Percentiles rank a stretch among this genome's conserved stretches.
Conservation (phyloP, 306 rosid genomes). For the Quercus gilva region DNA sequence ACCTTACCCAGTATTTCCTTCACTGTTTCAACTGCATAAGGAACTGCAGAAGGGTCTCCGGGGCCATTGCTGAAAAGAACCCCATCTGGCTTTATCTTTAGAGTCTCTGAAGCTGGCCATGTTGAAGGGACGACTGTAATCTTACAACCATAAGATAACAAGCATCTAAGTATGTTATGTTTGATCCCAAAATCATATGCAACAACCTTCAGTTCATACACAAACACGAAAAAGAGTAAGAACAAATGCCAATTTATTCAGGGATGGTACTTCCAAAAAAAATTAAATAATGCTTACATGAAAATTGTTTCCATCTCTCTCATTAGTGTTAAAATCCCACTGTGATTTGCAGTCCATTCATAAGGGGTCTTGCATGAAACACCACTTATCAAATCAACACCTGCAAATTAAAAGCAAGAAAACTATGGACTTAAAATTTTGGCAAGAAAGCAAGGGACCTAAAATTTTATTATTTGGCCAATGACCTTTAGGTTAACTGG, state of each 20-base stretch:
- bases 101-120: conserved; percentile 82
- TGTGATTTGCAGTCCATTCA: conserved; percentile 73
- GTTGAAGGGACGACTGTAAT: conserved; percentile 91
- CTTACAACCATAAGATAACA: conserved; percentile 81
- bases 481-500: too few species aligned
- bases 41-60: conserved; percentile 97
- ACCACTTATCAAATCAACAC: conserved; percentile 88
- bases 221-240: conserved; percentile 10
- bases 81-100: conserved; percentile 81
- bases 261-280: background rate
- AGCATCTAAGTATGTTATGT: conserved; percentile 82
- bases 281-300: conserved; percentile 40
- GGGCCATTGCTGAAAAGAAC: conserved; percentile 96
- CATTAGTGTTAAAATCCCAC: conserved; percentile 58
- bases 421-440: background rate
- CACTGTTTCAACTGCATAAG: conserved; percentile 90
- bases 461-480: background rate
- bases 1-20: conserved; percentile 77
- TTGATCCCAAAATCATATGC: conserved; percentile 96
- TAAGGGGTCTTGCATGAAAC: conserved; percentile 77
- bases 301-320: conserved; percentile 43
- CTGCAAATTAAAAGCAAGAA: conserved; percentile 38
- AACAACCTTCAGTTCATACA: conserved; percentile 57
- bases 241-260: background rate
- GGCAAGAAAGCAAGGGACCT: conserved; percentile 4